Percentiles rank a stretch among this genome's conserved stretches.
Evolutionary conservation across 768 basidiomycete genomes (phyloP).

Genomic region (Inosperma sp.): DNA sequence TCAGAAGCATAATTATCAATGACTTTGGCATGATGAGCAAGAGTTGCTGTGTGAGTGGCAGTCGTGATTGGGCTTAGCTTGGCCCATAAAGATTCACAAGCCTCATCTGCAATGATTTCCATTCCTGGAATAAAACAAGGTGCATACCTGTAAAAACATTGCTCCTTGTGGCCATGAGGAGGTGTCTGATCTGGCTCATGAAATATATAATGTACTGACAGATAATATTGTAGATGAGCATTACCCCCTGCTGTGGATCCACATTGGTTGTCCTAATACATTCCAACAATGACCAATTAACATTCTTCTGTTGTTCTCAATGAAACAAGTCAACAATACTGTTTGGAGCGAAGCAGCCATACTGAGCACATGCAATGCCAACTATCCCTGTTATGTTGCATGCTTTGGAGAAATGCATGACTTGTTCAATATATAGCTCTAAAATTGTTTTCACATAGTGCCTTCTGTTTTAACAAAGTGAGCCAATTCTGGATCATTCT

Average conservation of each 20-base stretch:
- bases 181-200: neutral
- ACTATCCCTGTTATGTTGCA: conserved; percentile 8
- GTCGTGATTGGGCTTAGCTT: neutral
- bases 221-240: conserved; percentile 12
- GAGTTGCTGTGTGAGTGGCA: neutral
- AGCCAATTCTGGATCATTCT: neutral
- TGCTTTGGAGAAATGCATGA: conserved; percentile 1
- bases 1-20: conserved; percentile 8
- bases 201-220: conserved; percentile 13
- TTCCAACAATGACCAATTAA: conserved; percentile 16
- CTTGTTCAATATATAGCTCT: conserved; percentile 1
- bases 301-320: conserved; percentile 21
- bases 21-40: neutral
- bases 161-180: conserved; percentile 6
- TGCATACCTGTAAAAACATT: conserved; percentile 7
- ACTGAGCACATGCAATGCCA: conserved; percentile 13
- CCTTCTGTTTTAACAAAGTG: conserved; percentile 1
- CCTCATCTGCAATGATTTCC: neutral
- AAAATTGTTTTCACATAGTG: conserved; percentile 5
- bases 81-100: conserved; percentile 7
- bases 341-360: conserved; percentile 17
- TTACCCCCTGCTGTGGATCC: neutral
- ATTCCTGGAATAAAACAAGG: conserved; percentile 6
- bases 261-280: conserved; percentile 6
- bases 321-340: conserved; percentile 17